Conservation (phyloP, 371 early-diverging fungal species). For the Haplosporangium sp. region DNA sequence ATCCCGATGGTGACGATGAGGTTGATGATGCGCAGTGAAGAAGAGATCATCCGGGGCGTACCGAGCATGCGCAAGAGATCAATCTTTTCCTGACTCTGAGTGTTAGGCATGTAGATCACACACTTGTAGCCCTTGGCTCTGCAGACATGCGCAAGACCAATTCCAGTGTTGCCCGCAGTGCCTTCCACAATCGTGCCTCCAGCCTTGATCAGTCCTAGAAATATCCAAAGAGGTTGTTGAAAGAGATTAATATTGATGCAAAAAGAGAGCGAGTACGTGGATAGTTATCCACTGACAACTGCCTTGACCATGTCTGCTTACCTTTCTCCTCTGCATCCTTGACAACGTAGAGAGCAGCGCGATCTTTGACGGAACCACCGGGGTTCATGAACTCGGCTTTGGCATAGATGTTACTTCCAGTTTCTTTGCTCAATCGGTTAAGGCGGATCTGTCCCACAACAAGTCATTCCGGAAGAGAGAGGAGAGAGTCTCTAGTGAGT, state of each 20-base stretch:
- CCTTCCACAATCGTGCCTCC: slow-evolving; percentile 97
- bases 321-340: slow-evolving; percentile 90
- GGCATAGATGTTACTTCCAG: slow-evolving; percentile 89
- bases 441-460: slow-evolving; percentile 70
- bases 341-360: slow-evolving; percentile 93
- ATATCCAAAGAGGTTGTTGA: neutral
- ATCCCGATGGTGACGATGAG: no score
- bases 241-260: no score
- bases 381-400: slow-evolving; percentile 99
- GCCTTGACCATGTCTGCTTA: slow-evolving; percentile 3
- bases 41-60: slow-evolving; percentile 19
- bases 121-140: slow-evolving; percentile 95
- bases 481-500: neutral
- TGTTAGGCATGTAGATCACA: slow-evolving; percentile 97
- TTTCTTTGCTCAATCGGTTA: slow-evolving; percentile 80
- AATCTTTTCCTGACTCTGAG: slow-evolving; percentile 96
- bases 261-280: neutral
- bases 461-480: slow-evolving; percentile 9
- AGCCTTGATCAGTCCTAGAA: slow-evolving; percentile 77
- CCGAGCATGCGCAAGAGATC: slow-evolving; percentile 91
- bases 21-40: no score
- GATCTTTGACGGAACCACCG: slow-evolving; percentile 97
- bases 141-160: slow-evolving; percentile 96
- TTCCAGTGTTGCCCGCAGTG: slow-evolving; percentile 97
- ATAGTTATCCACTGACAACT: neutral